Percentiles rank a stretch among this genome's conserved stretches.
phyloP scores from a whole-genome alignment of 805 yeast species.

The Myxozyma mucilagina region DNA sequence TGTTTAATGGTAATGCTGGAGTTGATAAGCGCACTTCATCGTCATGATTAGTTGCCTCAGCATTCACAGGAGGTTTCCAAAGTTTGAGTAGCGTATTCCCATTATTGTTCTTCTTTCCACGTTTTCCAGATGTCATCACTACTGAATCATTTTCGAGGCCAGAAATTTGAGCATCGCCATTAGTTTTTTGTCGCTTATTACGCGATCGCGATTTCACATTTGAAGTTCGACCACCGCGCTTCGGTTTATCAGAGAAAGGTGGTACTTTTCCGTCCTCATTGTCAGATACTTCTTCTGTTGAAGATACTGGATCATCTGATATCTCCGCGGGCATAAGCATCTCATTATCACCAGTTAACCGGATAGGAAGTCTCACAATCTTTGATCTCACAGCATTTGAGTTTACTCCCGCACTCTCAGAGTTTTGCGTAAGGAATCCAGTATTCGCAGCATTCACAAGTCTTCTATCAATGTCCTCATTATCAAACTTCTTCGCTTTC shows the following conservation, averaged over 20 bases:
- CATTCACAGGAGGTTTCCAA: neutral
- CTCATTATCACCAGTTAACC: conserved; percentile 4
- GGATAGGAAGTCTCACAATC: conserved; percentile 1
- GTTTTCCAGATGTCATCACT: neutral
- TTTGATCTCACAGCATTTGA: neutral
- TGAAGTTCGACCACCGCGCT: neutral
- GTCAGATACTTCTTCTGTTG: neutral
- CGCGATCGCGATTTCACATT: neutral
- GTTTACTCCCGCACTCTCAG: no score
- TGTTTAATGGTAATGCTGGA: no score
- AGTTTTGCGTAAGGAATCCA: no score
- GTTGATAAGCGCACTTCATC: no score
- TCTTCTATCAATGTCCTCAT: neutral
- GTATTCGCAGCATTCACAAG: neutral
- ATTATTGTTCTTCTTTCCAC: neutral
- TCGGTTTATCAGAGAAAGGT: neutral
- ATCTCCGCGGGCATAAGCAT: conserved; percentile 4
- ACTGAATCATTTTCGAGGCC: neutral
- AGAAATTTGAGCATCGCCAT: neutral
- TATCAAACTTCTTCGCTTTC: neutral
- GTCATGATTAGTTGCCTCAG: no score
- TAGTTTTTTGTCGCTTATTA: neutral
- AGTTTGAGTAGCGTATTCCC: neutral
- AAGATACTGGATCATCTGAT: conserved; percentile 18
- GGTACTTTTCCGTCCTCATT: neutral